Conservation (phyloP, 192 early-diverging fungal species). For the Linnemannia exigua region DNA sequence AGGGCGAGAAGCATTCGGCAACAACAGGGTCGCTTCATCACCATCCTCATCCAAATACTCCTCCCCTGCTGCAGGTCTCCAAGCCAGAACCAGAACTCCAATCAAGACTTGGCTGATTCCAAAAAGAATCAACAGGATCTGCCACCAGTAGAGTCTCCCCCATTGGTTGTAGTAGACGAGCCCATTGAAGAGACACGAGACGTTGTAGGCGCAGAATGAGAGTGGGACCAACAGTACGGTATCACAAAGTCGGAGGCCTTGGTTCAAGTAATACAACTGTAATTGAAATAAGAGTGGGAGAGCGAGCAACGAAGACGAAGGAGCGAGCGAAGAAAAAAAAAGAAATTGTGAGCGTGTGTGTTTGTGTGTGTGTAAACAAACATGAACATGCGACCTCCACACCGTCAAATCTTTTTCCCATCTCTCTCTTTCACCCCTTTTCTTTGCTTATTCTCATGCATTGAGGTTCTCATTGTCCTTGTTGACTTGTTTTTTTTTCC, state of each 20-base stretch:
- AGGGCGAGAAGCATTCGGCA: conserved; percentile 40
- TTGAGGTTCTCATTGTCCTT: not conserved
- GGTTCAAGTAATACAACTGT: conserved; percentile 84
- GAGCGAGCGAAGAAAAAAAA: conserved; percentile 7
- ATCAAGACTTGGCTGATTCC: conserved; percentile 74
- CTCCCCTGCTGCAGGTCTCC: conserved; percentile 51
- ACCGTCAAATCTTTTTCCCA: not conserved
- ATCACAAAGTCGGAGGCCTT: conserved; percentile 78
- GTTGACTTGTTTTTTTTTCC: not conserved
- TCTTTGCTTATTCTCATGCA: not conserved
- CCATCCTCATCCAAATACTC: conserved; percentile 28
- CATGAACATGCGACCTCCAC: not conserved
- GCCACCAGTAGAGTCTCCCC: conserved; percentile 67
- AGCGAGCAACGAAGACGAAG: not conserved
- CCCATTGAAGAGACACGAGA: conserved; percentile 81
- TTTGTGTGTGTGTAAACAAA: not conserved
- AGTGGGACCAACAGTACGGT: conserved; percentile 82
- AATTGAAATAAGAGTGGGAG: conserved; percentile 25
- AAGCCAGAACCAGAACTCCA: conserved; percentile 78
- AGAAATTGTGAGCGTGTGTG: conserved; percentile 19
- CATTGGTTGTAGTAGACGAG: conserved; percentile 87
- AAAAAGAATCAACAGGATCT: conserved; percentile 74
- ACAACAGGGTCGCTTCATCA: conserved; percentile 35
- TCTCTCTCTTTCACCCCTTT: not conserved
- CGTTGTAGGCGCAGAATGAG: conserved; percentile 81